Evolutionary conservation across 75 land plant species (phyloP), one percentile per base, ranked within the genome.

Genomic region (Cunninghamia lanceolata): DNA sequence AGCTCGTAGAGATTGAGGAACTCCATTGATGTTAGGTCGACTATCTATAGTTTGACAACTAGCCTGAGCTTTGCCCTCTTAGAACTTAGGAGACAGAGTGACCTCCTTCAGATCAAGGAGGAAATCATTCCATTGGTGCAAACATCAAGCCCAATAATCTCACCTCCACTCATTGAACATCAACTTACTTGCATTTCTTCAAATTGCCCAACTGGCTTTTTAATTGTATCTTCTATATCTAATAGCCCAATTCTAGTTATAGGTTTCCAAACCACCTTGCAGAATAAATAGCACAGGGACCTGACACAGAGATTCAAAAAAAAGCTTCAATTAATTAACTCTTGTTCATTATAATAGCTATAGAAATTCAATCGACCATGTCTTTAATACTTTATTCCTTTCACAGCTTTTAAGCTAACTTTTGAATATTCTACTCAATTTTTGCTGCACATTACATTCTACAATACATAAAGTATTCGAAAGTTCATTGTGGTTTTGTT

Each of bases 211-310:
- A 63, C 68, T 6, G 68, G 30, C 68, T 63, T 21, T 63, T 3
- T 28, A 63, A 21, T 25, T 25, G 68, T 63, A 25, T 25, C 68
- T 63, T 63, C 2, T 63, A 63, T 3, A 63, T 7, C 68, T 8
- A 63, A 4, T 9, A 63, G n/a, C 28, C n/a, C 68, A 56, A 56
- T 19, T 56, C 25, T 56, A 3, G 17, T 4, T 59, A 59, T n/a
- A 63, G 68, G 30, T 63, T 25, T 6, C 68, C 30, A 63, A 25
- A 73, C 14, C 14, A 32, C 10, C 36, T 34, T 73, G 75, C 75
- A 32, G 75, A 73, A 73, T 73, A 73, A 32, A 73, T 73, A 73
- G 75, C 75, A 71, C 36, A 32, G 75, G 34, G 36, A 73, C 75
- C 36, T 73, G 36, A 73, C 36, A 34, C 10, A 73, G 75, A 73